These are phyloP conservation scores for Vitis hybrid DNA, from an alignment of 177 flowering plant genomes.

Conservation along the genomic window DNA sequence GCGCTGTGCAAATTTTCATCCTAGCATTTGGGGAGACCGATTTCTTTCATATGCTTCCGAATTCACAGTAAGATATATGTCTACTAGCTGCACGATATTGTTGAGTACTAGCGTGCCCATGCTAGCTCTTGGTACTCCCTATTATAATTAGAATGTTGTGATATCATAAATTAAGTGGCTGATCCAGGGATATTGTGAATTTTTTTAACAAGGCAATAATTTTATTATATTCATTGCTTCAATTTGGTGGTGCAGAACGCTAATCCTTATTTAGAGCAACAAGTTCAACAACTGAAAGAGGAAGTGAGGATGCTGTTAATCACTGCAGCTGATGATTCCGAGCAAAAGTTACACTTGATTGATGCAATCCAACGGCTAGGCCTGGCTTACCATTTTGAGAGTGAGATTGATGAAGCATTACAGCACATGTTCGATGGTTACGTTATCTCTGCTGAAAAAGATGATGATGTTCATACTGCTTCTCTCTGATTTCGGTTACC, in stretches of 20 bases:
- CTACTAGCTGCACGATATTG: too few relatives aligned
- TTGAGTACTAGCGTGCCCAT: too few relatives aligned
- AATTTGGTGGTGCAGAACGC: too few relatives aligned
- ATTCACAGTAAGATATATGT: background rate
- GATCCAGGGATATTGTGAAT: background rate
- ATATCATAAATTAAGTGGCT: background rate
- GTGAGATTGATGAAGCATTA: constrained; percentile 23
- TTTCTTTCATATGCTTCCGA: constrained; percentile 3
- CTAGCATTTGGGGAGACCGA: constrained; percentile 25
- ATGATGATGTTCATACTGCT: constrained; percentile 12
- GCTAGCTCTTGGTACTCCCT: too few relatives aligned
- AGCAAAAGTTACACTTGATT: constrained; percentile 19
- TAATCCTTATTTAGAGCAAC: background rate
- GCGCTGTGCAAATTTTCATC: constrained; percentile 16
- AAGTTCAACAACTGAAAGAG: constrained; percentile 21
- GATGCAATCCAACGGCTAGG: constrained; percentile 39
- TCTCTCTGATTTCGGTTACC: constrained; percentile 33
- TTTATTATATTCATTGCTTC: too few relatives aligned
- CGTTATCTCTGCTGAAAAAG: background rate
- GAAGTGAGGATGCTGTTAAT: constrained; percentile 21
- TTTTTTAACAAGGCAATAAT: too few relatives aligned
- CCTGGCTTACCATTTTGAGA: constrained; percentile 22
- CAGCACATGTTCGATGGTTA: constrained; percentile 4
- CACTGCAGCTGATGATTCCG: background rate
- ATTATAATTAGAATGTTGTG: too few relatives aligned